phyloP scores from a whole-genome alignment of 495 filamentous ascomycete genomes.

The Podospora appendiculata region DNA sequence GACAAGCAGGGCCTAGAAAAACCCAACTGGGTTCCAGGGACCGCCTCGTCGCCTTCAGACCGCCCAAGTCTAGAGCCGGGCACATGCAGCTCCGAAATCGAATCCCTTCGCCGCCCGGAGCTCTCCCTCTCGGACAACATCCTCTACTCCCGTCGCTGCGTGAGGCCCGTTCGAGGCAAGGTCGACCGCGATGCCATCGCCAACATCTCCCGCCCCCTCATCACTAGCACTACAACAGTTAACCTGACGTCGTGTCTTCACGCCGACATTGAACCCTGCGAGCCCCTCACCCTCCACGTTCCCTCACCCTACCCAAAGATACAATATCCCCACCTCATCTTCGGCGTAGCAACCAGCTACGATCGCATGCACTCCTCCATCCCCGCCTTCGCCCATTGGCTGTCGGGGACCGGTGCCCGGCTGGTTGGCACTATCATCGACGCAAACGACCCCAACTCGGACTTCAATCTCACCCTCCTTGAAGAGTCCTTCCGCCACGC shows the following conservation, averaged over 20 bases:
- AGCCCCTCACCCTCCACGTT: constrained; percentile 24
- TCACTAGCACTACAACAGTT: constrained; percentile 19
- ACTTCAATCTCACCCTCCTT: constrained; percentile 17
- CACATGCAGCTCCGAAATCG: constrained; percentile 12
- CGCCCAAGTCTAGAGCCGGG: constrained; percentile 2
- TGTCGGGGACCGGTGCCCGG: constrained; percentile 44
- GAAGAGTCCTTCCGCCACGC: constrained; percentile 23
- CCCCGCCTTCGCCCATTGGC: constrained; percentile 53
- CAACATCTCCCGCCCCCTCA: constrained; percentile 24
- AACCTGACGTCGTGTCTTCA: constrained; percentile 21
- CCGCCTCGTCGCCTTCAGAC: neutral
- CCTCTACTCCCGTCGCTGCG: constrained; percentile 29
- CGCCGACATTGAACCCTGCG: constrained; percentile 14
- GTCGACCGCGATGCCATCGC: constrained; percentile 20
- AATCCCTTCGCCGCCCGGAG: constrained; percentile 15
- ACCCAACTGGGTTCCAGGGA: too few relatives aligned
- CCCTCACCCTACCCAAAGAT: constrained; percentile 20
- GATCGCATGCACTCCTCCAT: constrained; percentile 49
- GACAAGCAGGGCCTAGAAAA: neutral
- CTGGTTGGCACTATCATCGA: constrained; percentile 50
- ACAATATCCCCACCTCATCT: constrained; percentile 30
- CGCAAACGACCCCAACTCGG: constrained; percentile 21
- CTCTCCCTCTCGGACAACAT: constrained; percentile 28
- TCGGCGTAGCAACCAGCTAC: constrained; percentile 54
- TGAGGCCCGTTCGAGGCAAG: constrained; percentile 19